A percentile compares a stretch with the other conserved stretches of the same genome.
Conservation (phyloP, 371 early-diverging fungal genomes). For the Rhizopus delemar region DNA sequence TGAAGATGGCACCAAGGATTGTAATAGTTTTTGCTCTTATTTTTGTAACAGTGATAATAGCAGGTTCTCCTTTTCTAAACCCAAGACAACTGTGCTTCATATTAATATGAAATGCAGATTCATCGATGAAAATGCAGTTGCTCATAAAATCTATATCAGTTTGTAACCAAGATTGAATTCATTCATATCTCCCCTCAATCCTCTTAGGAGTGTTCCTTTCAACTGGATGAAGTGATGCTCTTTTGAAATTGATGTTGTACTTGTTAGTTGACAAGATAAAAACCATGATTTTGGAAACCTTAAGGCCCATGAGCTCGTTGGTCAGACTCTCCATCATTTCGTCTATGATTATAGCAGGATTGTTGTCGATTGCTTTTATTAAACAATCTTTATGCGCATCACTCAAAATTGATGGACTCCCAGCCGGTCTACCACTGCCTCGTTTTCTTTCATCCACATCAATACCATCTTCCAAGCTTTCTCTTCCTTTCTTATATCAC, state of each 20-base stretch:
- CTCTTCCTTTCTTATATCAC: slow-evolving; percentile 9
- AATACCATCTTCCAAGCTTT: slow-evolving; percentile 9
- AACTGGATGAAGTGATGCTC: slow-evolving; percentile 1
- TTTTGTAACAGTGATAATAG: slow-evolving; percentile 12
- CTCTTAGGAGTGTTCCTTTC: slow-evolving; percentile 6
- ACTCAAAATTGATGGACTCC: background rate
- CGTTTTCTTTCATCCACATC: slow-evolving; percentile 5
- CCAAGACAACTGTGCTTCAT: slow-evolving; percentile 17
- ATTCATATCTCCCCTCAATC: slow-evolving; percentile 9
- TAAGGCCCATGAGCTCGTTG: background rate
- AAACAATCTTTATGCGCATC: slow-evolving; percentile 8
- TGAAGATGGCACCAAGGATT: slow-evolving; percentile 12
- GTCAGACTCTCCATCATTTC: slow-evolving; percentile 11
- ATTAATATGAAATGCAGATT: slow-evolving; percentile 6
- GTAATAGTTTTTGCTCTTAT: slow-evolving; percentile 16
- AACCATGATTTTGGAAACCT: slow-evolving; percentile 6
- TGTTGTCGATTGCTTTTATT: slow-evolving; percentile 4
- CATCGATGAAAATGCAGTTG: slow-evolving; percentile 17
- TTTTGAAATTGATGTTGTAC: slow-evolving; percentile 6
- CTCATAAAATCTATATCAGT: slow-evolving; percentile 13
- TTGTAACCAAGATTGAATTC: background rate
- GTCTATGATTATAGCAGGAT: slow-evolving; percentile 11
- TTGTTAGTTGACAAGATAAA: slow-evolving; percentile 3
- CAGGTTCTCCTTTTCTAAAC: slow-evolving; percentile 5
- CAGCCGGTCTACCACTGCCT: slow-evolving; percentile 16